A percentile compares a stretch with the other conserved stretches of the same genome.
phyloP scores from a whole-genome alignment of 305 asterid species.

The Ruellia speciosa region DNA sequence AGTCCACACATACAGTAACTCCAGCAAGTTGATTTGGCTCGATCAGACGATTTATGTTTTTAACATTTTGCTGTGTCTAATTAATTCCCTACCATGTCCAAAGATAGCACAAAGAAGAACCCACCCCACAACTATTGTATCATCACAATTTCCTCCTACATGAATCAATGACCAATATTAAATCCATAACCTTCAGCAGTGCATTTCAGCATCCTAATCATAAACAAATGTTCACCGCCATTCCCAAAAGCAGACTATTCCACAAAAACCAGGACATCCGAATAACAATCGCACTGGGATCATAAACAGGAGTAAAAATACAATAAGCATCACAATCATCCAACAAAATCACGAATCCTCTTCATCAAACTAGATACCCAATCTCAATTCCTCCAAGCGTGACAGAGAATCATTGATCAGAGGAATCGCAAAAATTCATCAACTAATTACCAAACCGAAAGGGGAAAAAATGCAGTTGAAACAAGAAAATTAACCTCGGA shows the following conservation, averaged over 20 bases:
- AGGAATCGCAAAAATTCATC: slow-evolving; percentile 9
- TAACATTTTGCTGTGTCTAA: neutral
- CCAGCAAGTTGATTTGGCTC: neutral
- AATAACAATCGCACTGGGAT: slow-evolving; percentile 5
- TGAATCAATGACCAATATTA: neutral
- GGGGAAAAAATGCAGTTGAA: no score
- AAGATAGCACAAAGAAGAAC: slow-evolving; percentile 1
- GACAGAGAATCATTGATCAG: slow-evolving; percentile 17
- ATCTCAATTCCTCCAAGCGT: slow-evolving; percentile 1
- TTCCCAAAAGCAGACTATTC: neutral
- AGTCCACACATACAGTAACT: neutral
- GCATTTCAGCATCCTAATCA: no score
- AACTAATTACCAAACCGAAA: no score
- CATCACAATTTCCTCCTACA: neutral
- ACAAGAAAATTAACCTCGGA: slow-evolving; percentile 19
- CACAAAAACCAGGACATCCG: slow-evolving; percentile 3
- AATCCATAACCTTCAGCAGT: neutral
- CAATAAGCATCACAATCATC: slow-evolving; percentile 11
- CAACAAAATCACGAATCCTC: slow-evolving; percentile 16
- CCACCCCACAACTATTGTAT: slow-evolving; percentile 1
- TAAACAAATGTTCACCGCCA: neutral
- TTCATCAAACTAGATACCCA: slow-evolving; percentile 10
- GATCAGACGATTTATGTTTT: no score
- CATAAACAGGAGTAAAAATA: slow-evolving; percentile 14
- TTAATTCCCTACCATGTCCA: neutral